Base-by-base conservation (phyloP, 2,329 filamentous ascomycete genomes). In the Atkinsonella texensis region DNA sequence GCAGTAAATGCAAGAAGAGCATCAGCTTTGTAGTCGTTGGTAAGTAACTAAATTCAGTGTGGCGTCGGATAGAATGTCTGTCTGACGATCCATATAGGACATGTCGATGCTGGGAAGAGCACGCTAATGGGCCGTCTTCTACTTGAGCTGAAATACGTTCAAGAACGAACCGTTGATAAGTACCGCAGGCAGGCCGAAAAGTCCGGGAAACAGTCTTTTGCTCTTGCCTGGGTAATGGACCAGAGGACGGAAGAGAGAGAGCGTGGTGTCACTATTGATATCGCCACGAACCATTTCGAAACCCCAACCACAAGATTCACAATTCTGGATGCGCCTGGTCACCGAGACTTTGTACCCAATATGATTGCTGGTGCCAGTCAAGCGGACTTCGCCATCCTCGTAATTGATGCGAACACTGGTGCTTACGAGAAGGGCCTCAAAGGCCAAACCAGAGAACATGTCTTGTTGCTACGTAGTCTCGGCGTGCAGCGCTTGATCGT, bases 351-450 rank as follows among this genome's bases (percentile, higher is more conserved):
- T 63, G 89, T 98, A 18, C 93, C 93, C 0, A 98, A 96, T 66
- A 98, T 98, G 93, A 96, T 98, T 65, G 91, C 91, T 2, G 93
- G 93, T 13, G 89, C 91, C 3, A 93, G 87, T 53, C 91, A 96
- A 68, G 94, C 93, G 10, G 93, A 98, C 65, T 93, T 97, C 67
- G 93, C 90, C 0, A 85, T 98, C 0, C 74, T 98, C 3, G 93
- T 98, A 18, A 88, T 98, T 54, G 93, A 98, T 65, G 86, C 91
- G 4, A 85, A 86, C 53, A 88, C 81, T 0, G 93, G 91, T 35
- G 90, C 90, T 35, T 96, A 97, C 58, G 93, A 98, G 65, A 89
- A 89, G 3, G 94, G 93, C 0, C 73, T 97, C 33, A 91, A 87
- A 63, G 93, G 93, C 0, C 93, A 98, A 65, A 98, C 93, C 0